Base-by-base conservation (phyloP, 2,329 filamentous ascomycete species). In the Fusarium abutilonis region DNA sequence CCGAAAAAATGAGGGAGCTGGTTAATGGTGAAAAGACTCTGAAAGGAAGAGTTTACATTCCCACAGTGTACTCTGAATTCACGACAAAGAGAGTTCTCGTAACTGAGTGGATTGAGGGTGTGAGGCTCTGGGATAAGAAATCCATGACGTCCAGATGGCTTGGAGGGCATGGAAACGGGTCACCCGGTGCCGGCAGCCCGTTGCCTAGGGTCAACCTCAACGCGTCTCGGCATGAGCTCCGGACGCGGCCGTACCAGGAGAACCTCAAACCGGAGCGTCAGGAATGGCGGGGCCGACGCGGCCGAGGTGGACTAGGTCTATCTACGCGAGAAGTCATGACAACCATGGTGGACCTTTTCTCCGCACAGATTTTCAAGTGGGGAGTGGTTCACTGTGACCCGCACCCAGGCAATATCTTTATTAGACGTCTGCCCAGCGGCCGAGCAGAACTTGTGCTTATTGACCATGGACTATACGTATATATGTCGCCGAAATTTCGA, bases 341-440 rank as follows among this genome's bases (percentile, higher is more conserved):
- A 6, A 97, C 92, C 29, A 97, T 98, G 88, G 86, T 97, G 45
- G 94, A 97, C 74, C 84, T 98, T 31, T 99, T 98, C 80, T 91
- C 89, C n/a, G 93, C 92, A 3, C 94, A 98, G 73, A 98, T 98
- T 84, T 99, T 97, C 81, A 89, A 96, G 64, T 98, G 92, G 91
- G 95, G 95, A 11, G 85, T 91, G 39, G 91, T 98, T 0, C 94
- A 99, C 79, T 97, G 94, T 78, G 95, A 99, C 74, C 95, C 95
- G 9, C 95, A 99, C 73, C 95, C 95, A 1, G 94, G 94, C 26
- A 99, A 99, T 78, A 95, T 98, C 75, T 97, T 99, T 78, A 89
- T 98, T 72, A 90, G 95, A 9, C 89, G 95, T 9, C 82, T 92
- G 14, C 90, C 93, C 1, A 88, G 83, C 39, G 94, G 94, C n/a